A percentile compares a stretch with the other conserved stretches of the same genome.
Evolutionary conservation across 2,329 filamentous ascomycete species (phyloP).

Genomic region (Magnaporthales sp.): DNA sequence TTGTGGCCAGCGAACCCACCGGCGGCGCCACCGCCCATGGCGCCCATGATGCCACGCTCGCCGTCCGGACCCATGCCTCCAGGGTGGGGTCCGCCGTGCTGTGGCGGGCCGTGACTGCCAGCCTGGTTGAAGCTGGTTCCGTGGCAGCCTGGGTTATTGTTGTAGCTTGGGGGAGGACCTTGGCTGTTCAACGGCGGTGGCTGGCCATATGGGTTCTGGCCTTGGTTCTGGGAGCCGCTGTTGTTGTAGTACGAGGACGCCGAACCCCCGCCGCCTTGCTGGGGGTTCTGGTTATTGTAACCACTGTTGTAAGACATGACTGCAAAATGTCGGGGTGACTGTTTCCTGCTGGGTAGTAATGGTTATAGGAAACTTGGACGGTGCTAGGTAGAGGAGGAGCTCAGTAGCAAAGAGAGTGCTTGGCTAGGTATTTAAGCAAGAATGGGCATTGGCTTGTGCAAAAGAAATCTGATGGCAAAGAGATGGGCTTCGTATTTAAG

Average conservation of each 20-base stretch:
- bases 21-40: slow-evolving; percentile 1
- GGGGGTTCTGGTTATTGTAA: background rate
- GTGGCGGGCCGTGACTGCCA: background rate
- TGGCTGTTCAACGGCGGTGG: background rate
- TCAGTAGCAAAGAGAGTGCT: background rate
- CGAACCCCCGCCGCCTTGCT: background rate
- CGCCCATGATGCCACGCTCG: slow-evolving; percentile 1
- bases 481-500: background rate
- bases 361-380: background rate
- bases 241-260: slow-evolving; percentile 3
- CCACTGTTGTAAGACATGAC: slow-evolving; percentile 1
- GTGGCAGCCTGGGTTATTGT: background rate
- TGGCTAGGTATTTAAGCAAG: background rate
- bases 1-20: background rate
- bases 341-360: background rate
- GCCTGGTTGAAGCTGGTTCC: background rate
- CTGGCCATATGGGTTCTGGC: background rate
- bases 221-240: background rate
- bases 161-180: background rate
- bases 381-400: background rate
- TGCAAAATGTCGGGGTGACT: background rate
- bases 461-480: background rate
- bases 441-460: background rate
- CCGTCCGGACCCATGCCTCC: background rate
- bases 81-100: background rate